Evolutionary conservation across 768 basidiomycete genomes (phyloP).

Genomic region (Panaeolus papilionaceus): DNA sequence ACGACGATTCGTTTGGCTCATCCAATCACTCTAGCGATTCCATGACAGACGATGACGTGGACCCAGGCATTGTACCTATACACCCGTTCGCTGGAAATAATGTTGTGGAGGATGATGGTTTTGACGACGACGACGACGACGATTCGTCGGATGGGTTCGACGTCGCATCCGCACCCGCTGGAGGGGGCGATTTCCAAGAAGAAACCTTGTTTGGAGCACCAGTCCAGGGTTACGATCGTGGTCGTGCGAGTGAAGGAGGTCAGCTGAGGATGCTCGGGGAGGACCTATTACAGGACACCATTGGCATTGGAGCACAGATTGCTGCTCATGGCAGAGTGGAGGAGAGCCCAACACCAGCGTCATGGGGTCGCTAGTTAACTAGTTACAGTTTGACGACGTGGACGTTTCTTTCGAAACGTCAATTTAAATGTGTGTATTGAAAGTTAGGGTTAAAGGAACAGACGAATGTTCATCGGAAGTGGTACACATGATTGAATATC

Average conservation of each 20-base stretch:
- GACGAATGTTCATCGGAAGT: too few species aligned
- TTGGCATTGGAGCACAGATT: constrained; percentile 61
- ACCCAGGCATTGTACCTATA: constrained; percentile 48
- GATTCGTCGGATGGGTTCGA: constrained; percentile 56
- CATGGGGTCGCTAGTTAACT: constrained; percentile 32
- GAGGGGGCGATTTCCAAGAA: constrained; percentile 48
- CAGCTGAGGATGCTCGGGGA: constrained; percentile 66
- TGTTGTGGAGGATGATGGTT: constrained; percentile 56
- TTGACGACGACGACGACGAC: constrained; percentile 50
- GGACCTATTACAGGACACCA: constrained; percentile 67
- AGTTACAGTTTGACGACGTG: constrained; percentile 1
- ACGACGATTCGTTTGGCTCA: constrained; percentile 54
- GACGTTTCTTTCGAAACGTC: constrained; percentile 2
- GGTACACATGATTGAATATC: not conserved
- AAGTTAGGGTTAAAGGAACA: not conserved
- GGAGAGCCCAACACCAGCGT: constrained; percentile 71
- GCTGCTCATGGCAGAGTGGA: constrained; percentile 55
- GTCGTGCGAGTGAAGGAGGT: constrained; percentile 32
- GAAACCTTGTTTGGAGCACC: constrained; percentile 80
- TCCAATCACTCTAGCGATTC: constrained; percentile 68
- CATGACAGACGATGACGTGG: constrained; percentile 52
- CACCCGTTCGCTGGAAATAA: constrained; percentile 66
- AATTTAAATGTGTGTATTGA: constrained; percentile 8
- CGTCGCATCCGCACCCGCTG: constrained; percentile 32
- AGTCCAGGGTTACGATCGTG: constrained; percentile 38